Conservation (phyloP, 2,329 filamentous ascomycete genomes). For the Aspergillus transmontanensis region DNA sequence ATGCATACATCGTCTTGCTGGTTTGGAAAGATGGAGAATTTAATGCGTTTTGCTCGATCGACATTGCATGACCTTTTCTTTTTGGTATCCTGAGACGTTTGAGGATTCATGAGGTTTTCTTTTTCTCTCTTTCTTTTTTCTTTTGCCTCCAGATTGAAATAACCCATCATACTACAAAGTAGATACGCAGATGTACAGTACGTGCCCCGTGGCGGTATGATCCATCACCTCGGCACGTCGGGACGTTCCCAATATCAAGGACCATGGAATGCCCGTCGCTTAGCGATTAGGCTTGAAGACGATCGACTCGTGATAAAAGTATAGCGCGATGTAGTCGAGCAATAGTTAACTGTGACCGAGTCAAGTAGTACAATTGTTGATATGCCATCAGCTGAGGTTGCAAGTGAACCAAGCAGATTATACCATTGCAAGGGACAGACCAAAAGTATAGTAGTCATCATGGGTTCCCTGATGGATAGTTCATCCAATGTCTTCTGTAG, state of each 20-base stretch:
- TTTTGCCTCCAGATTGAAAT: neutral
- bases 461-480: neutral
- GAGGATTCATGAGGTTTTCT: neutral
- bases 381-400: neutral
- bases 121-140: neutral
- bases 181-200: neutral
- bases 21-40: neutral
- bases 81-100: constrained; percentile 18
- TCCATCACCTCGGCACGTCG: constrained; percentile 14
- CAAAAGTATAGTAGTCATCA: neutral
- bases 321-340: neutral
- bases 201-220: constrained; percentile 7
- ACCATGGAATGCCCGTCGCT: constrained; percentile 5
- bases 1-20: neutral
- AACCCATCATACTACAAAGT: neutral
- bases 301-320: constrained; percentile 1
- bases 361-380: neutral
- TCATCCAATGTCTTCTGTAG: neutral
- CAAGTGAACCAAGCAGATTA: neutral
- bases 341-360: neutral
- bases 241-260: constrained; percentile 4
- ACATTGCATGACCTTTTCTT: constrained; percentile 33
- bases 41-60: constrained; percentile 24
- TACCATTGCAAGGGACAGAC: neutral
- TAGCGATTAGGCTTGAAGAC: neutral